A percentile compares a stretch with the other conserved stretches of the same genome.
phyloP scores from a whole-genome alignment of 805 yeast genomes.

The Hanseniaspora hatyaiensis region DNA sequence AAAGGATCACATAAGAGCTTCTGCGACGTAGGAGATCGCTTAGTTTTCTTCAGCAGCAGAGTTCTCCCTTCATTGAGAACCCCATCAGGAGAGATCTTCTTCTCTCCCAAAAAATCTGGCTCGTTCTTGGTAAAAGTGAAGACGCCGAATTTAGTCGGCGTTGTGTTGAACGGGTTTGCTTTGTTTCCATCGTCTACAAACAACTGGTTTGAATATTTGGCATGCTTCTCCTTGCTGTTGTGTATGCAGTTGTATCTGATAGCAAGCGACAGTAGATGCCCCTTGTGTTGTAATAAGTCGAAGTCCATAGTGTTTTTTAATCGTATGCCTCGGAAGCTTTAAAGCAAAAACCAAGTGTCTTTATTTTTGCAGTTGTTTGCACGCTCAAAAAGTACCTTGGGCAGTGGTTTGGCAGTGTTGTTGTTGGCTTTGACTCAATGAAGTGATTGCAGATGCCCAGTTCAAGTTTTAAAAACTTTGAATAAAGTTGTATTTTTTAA shows the following conservation, averaged over 20 bases:
- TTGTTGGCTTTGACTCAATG: too few relatives aligned
- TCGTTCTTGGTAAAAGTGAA: slow-evolving; percentile 2
- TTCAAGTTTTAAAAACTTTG: too few relatives aligned
- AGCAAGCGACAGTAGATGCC: background rate
- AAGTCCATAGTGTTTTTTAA: background rate
- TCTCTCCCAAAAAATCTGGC: slow-evolving; percentile 9
- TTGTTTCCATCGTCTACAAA: background rate
- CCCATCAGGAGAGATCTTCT: background rate
- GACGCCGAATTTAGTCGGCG: background rate
- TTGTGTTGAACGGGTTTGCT: slow-evolving; percentile 8
- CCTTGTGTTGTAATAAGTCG: background rate
- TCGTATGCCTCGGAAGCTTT: too few relatives aligned
- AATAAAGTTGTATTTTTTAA: too few relatives aligned
- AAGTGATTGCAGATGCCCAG: too few relatives aligned
- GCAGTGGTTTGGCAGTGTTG: too few relatives aligned
- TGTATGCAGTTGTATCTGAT: slow-evolving; percentile 4
- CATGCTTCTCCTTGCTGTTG: background rate
- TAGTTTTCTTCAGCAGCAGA: background rate
- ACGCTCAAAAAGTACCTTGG: too few relatives aligned
- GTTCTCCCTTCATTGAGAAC: background rate
- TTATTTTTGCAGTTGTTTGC: too few relatives aligned
- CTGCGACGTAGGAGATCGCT: background rate
- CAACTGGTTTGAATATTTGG: background rate
- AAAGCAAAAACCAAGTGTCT: too few relatives aligned
- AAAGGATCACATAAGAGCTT: slow-evolving; percentile 2